Base-by-base conservation (phyloP, 345 rosid genomes). In the Diplotaxis tenuifolia region DNA sequence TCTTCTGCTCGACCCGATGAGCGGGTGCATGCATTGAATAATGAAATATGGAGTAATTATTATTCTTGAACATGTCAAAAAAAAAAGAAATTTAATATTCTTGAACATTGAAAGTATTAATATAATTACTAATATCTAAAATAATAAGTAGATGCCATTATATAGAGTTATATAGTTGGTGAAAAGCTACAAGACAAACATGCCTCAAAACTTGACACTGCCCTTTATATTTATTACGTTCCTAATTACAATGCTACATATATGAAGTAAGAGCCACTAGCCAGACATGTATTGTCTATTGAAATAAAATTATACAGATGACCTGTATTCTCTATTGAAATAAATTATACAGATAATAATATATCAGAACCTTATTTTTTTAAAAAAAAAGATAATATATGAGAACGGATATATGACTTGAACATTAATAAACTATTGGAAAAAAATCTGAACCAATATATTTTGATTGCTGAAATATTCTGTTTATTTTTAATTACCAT, bases 231-330 rank as follows among this genome's bases (percentile, higher is more conserved):
- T 76, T 76, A 70, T 70, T 76, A 58, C 75, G 75, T 76, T 76
- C 71, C 80, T 76, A 76, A 76, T 76, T 77, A 77, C 81, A 77
- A 77, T 77, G 80, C 76, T 77, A 71, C 72, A 54, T 59, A 27
- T 11, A 59, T 59, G 40, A 49, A 62, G 69, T 71, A 27, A 58
- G 38, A 16, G 21, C 53, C 53, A 19, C 22, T 53, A 53, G 57
- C 57, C 63, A 59, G 36, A 70, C 67, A 71, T 76, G 80, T 42
- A 31, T 31, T 8, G 61, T 16, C 52, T 38, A 38, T 38, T 38
- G 47, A 38, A 38, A 38, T 38, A 14, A 72, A 57, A 57, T 73
- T 29, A 7, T 28, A 19, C 40, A 34, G 21, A 42, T 18, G 34
- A 4, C 34, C 34, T 29, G 34, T 29, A 29, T 29, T 29, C 8